These are phyloP conservation scores for Ascochyta koolunga DNA, from an alignment of 2,329 filamentous ascomycete genomes.

Conservation along the genomic window DNA sequence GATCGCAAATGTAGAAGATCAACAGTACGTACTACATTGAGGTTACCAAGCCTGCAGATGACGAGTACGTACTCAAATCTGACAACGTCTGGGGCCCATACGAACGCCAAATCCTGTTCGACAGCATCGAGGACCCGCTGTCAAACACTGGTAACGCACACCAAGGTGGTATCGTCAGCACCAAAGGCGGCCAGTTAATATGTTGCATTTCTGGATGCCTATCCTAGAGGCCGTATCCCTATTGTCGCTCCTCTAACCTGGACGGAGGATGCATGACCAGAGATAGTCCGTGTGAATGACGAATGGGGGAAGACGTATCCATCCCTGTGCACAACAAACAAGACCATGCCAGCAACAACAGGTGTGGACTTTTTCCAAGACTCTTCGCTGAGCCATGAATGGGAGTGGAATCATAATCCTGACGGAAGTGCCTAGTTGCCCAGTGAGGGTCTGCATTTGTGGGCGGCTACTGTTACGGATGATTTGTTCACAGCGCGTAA, in stretches of 20 bases:
- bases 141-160: slow-evolving; percentile 55
- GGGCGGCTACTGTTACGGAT: slow-evolving; percentile 58
- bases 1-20: slow-evolving; percentile 63
- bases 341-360: slow-evolving; percentile 39
- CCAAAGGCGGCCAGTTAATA: slow-evolving; percentile 61
- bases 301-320: slow-evolving; percentile 58
- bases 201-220: slow-evolving; percentile 62
- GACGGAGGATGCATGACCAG: slow-evolving; percentile 59
- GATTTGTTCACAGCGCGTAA: slow-evolving; percentile 56
- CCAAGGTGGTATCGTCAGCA: slow-evolving; percentile 63
- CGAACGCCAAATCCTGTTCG: slow-evolving; percentile 52
- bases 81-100: slow-evolving; percentile 61
- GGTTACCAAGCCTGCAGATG: slow-evolving; percentile 54
- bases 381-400: slow-evolving; percentile 51
- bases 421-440: slow-evolving; percentile 56
- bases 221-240: slow-evolving; percentile 63
- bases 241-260: slow-evolving; percentile 63
- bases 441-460: slow-evolving; percentile 54
- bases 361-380: slow-evolving; percentile 57
- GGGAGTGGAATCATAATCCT: slow-evolving; percentile 70
- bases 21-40: slow-evolving; percentile 64
- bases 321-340: slow-evolving; percentile 38
- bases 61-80: slow-evolving; percentile 59
- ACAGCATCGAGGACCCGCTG: slow-evolving; percentile 53
- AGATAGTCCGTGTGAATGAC: slow-evolving; percentile 51